A percentile compares a stretch with the other conserved stretches of the same genome.
Evolutionary conservation across 352 stramenopile species (phyloP).

Genomic region (Aphanomyces euteiches): DNA sequence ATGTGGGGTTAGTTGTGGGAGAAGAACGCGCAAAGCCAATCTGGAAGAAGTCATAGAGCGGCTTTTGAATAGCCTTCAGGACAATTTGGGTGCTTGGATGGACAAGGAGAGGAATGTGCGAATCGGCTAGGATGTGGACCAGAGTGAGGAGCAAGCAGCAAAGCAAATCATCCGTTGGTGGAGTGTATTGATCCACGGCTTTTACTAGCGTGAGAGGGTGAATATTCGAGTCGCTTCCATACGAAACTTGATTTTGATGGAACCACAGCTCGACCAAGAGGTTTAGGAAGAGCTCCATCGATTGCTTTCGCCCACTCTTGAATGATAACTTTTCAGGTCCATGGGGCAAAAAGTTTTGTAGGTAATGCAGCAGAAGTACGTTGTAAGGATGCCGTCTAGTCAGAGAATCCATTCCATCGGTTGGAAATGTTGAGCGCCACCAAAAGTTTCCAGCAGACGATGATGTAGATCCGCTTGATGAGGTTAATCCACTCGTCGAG

Average conservation of each 20-base stretch:
- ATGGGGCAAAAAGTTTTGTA: slow-evolving; percentile 73
- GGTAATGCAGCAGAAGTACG: slow-evolving; percentile 76
- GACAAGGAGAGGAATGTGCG: slow-evolving; percentile 30
- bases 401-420: slow-evolving; percentile 58
- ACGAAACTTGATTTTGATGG: slow-evolving; percentile 83
- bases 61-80: slow-evolving; percentile 32
- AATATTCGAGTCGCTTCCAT: slow-evolving; percentile 10
- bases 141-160: slow-evolving; percentile 76
- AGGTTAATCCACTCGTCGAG: slow-evolving; percentile 17
- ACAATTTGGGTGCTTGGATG: slow-evolving; percentile 26
- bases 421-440: slow-evolving; percentile 62
- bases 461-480: neutral
- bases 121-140: slow-evolving; percentile 77
- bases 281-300: slow-evolving; percentile 79
- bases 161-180: slow-evolving; percentile 76
- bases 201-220: slow-evolving; percentile 15
- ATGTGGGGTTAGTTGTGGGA: slow-evolving; percentile 70
- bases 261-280: slow-evolving; percentile 86
- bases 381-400: slow-evolving; percentile 80
- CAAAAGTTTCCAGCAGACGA: slow-evolving; percentile 40
- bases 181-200: slow-evolving; percentile 73
- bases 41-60: slow-evolving; percentile 78
- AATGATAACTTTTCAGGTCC: slow-evolving; percentile 45
- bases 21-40: slow-evolving; percentile 78
- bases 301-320: slow-evolving; percentile 68